Evolutionary conservation across 2,329 filamentous ascomycete genomes (phyloP), one percentile per base, ranked within the genome.

Genomic region (Fulvia fulva): DNA sequence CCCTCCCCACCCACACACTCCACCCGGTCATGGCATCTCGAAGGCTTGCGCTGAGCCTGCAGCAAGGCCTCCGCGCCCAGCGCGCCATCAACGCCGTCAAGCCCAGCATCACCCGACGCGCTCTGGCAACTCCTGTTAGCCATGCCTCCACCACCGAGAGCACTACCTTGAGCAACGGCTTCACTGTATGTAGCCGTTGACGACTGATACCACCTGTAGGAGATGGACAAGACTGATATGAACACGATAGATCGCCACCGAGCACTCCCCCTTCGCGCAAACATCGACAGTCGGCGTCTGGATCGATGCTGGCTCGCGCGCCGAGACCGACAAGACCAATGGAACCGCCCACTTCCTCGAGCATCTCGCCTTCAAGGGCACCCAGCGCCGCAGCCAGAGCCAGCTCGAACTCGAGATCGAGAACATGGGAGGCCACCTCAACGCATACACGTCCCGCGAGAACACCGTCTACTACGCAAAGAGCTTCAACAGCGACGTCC

Each of bases 391-490:
- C 78, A 91, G 89, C 66, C 94, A 99, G 80, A 89, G 95, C 76
- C 94, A 99, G 81, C 84, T 99, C 76, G 94, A 99, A 83, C 87
- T 99, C 66, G 94, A 99, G 83, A 97, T 99, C 74, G 94, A 99
- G 85, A 99, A 99, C 82, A 97, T 99, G 90, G 94, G 94, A 77
- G 94, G 91, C 66, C 94, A 99, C 82, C 85, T 99, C 71, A 99
- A 99, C 80, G 94, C 94, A 76, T 99, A 99, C 83, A 99, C 94
- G 72, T 97, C 93, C 82, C 91, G 94, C 78, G 94, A 99, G 80
- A 97, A 97, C 85, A 99, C 94, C 71, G 94, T 99, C 75, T 99
- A 99, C 86, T 99, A 97, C 79, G 94, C 94, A 79, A 97, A 97
- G 83, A 88, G 93, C 66, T 96, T 99, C 84, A 99, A 99, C 83